Percentiles rank a stretch among this genome's conserved stretches.
Conservation (phyloP, 1,139 yeast species). For the Hanseniaspora uvarum region DNA sequence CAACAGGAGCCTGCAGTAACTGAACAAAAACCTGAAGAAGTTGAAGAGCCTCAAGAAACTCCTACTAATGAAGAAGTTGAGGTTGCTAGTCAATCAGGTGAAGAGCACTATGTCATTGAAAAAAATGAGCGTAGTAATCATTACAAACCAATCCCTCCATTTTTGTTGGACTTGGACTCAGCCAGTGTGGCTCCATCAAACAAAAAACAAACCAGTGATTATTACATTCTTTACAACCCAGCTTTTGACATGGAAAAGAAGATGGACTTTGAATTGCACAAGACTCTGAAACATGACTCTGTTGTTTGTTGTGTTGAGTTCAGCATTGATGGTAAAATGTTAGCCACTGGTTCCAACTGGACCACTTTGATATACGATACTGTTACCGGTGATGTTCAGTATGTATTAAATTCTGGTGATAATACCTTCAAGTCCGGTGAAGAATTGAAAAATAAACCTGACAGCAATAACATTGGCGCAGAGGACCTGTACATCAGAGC, state of each 20-base stretch:
- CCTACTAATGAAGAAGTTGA: constrained; percentile 9
- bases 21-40: constrained; percentile 8
- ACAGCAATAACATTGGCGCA: neutral
- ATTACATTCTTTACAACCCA: constrained; percentile 85
- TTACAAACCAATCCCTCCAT: constrained; percentile 69
- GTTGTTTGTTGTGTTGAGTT: constrained; percentile 96
- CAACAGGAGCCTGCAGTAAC: constrained; percentile 17
- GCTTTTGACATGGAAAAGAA: constrained; percentile 48
- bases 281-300: constrained; percentile 81
- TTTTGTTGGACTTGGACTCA: constrained; percentile 72
- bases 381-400: constrained; percentile 80
- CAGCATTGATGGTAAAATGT: constrained; percentile 80
- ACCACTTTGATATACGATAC: constrained; percentile 91
- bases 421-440: constrained; percentile 22
- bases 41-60: neutral
- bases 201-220: constrained; percentile 78
- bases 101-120: constrained; percentile 33
- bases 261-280: constrained; percentile 79
- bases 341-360: constrained; percentile 96
- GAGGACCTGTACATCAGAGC: constrained; percentile 80
- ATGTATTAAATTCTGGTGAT: constrained; percentile 58
- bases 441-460: constrained; percentile 17
- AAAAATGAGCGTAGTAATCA: constrained; percentile 43
- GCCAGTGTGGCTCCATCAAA: constrained; percentile 65
- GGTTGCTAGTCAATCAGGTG: neutral